Conservation (phyloP, 257 asterid species). For the Eustoma russellianum region DNA sequence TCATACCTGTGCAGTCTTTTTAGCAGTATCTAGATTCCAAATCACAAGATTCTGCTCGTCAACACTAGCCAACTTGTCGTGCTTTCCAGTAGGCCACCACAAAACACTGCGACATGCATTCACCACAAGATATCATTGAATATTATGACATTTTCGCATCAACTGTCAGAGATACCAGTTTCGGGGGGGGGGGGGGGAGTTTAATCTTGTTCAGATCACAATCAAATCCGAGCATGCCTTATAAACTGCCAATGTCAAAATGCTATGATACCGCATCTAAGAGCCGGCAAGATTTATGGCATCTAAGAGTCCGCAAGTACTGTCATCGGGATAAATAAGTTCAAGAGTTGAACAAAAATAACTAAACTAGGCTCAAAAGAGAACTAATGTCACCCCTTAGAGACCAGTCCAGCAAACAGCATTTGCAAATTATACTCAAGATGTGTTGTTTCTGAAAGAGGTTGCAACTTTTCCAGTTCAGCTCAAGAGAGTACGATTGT, state of each 20-base stretch:
- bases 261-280: background rate
- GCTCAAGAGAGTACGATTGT: background rate
- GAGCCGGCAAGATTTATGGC: no score
- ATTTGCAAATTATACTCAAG: background rate
- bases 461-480: background rate
- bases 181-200: no score
- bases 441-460: no score
- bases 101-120: slow-evolving; percentile 41
- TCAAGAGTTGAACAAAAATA: background rate
- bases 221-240: background rate
- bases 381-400: background rate
- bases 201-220: no score
- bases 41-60: slow-evolving; percentile 81
- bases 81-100: slow-evolving; percentile 99
- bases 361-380: background rate
- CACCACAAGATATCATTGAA: no score
- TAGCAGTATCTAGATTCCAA: slow-evolving; percentile 83
- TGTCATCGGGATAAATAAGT: background rate
- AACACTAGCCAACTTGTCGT: slow-evolving; percentile 81
- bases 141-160: no score
- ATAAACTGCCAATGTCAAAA: background rate
- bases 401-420: background rate
- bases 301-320: background rate
- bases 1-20: slow-evolving; percentile 87
- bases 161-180: no score